Evolutionary conservation across 768 basidiomycete genomes (phyloP), one percentile per base, ranked within the genome.

Genomic region (Suillus spraguei): DNA sequence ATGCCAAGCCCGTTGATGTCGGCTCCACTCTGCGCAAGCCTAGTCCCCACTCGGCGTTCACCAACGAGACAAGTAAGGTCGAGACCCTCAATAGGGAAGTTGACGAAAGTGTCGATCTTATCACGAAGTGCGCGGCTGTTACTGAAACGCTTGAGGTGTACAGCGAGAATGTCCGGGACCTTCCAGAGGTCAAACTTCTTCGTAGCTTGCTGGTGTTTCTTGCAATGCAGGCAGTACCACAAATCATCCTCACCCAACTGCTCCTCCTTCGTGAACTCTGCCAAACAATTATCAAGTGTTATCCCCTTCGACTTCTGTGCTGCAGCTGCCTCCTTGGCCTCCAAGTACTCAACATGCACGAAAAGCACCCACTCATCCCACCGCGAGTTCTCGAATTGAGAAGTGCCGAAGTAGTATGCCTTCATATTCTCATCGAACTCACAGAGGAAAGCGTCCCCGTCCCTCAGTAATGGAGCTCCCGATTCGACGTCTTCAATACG

Each of bases 141-240:
- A 76, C 95, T 95, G 82, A 99, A 99, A 41, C 97, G 90, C 80
- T 98, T 98, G 61, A 99, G 82, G 71, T 98, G 96, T 35, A 98
- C 95, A 63, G 97, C 97, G 5, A 99, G 85, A 47, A 98, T 85
- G 75, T 99, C 97, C 6, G 97, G 97, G 4, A 88, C 89, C 76
- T 94, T 98, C 94, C 97, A 99, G 22, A 99, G 82, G 74, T 98
- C 95, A 68, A 99, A 94, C 69, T 93, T 93, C 83, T 99, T 99
- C 44, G 94, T 97, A 35, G 97, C 97, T 70, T 98, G 95, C 72
- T 97, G 96, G 75, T 97, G 95, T 74, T 97, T 95, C 84, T 98
- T 99, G 85, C 97, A 99, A 66, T 82, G 83, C 14, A 95, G 94
- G 73, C 97, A 99, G 74, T 98, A 99, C 97, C 97, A 99, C 61